Evolutionary conservation across 306 rosid species (phyloP).

Genomic region (Cucurbita argyrosperma): DNA sequence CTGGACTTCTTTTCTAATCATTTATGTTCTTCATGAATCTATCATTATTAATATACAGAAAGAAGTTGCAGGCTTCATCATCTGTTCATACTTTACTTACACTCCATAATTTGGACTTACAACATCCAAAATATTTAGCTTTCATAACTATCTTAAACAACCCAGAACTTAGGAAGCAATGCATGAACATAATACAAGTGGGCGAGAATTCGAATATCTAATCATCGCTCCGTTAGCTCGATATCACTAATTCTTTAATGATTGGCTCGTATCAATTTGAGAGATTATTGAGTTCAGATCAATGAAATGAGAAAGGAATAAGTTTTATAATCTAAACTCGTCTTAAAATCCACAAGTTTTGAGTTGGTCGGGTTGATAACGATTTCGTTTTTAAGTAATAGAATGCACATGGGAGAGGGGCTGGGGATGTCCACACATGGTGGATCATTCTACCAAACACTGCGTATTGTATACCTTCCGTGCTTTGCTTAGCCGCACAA

Average conservation of each 20-base stretch:
- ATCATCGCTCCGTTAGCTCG: too few relatives aligned
- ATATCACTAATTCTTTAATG: too few relatives aligned
- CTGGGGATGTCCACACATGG: neutral
- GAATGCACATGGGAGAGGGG: constrained; percentile 1
- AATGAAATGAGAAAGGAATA: neutral
- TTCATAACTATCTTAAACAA: too few relatives aligned
- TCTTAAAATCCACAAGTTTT: neutral
- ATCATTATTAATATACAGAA: neutral
- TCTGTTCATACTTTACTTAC: neutral
- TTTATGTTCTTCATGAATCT: neutral
- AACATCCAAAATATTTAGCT: too few relatives aligned
- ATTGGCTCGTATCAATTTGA: neutral
- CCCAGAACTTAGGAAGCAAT: too few relatives aligned
- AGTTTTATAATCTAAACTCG: neutral
- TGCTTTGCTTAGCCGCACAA: neutral
- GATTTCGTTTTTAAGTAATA: neutral
- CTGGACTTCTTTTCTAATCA: neutral
- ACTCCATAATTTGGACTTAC: too few relatives aligned
- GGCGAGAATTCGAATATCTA: too few relatives aligned
- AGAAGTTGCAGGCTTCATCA: neutral
- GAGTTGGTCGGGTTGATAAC: neutral
- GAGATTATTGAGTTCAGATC: neutral
- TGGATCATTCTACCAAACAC: constrained; percentile 1
- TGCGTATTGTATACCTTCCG: neutral
- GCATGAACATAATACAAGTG: too few relatives aligned